These are phyloP conservation scores for Artemisia annua DNA, from an alignment of 129 eudicot genomes.

Conservation along the genomic window DNA sequence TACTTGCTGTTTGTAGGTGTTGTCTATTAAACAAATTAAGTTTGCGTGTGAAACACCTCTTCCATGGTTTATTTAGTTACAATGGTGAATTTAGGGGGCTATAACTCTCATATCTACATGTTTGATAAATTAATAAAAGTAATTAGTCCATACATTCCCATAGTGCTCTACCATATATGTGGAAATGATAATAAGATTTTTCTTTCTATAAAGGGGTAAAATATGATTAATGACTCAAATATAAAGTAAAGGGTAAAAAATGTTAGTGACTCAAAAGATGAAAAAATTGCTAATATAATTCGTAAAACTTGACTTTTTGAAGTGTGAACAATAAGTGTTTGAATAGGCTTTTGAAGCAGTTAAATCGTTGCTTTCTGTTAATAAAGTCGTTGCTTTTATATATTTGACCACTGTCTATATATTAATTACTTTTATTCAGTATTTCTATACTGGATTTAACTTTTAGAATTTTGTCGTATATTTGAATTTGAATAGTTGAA, in stretches of 20 bases:
- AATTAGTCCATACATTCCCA: no score
- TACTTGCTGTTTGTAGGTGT: no score
- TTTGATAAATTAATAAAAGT: no score
- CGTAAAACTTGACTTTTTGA: not conserved
- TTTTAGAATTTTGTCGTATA: not conserved
- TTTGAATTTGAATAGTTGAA: not conserved
- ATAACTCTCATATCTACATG: no score
- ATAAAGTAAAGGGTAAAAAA: not conserved
- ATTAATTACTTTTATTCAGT: no score
- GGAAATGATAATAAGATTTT: no score
- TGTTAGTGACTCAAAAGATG: not conserved
- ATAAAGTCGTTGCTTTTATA: not conserved
- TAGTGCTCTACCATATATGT: no score
- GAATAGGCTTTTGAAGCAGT: not conserved
- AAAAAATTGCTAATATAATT: not conserved
- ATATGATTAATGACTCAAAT: not conserved
- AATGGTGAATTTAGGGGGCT: no score
- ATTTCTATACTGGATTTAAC: not conserved
- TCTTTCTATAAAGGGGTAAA: no score
- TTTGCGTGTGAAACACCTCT: no score
- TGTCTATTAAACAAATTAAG: no score
- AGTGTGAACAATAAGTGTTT: not conserved
- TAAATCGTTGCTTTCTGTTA: not conserved
- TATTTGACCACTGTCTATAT: constrained; percentile 9
- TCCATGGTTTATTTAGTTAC: no score